Percentiles rank a stretch among this genome's conserved stretches.
Evolutionary conservation across 2,329 filamentous ascomycete genomes (phyloP).

Genomic region (Arachnomyces sp.): DNA sequence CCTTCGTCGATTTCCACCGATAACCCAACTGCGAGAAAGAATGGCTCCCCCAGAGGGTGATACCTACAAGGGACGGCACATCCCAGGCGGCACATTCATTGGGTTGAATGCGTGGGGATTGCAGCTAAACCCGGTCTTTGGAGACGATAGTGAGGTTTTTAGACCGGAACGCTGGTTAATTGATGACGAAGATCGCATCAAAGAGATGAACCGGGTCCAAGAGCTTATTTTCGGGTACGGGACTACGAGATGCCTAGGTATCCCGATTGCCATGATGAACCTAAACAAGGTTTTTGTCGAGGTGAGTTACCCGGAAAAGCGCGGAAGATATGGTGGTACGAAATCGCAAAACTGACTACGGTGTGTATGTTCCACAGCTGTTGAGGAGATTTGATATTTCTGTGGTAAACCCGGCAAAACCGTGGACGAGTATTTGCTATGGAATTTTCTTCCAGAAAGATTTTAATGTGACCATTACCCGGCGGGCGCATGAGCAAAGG

Average conservation of each 20-base stretch:
- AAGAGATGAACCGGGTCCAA: slow-evolving; percentile 2
- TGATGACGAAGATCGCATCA: slow-evolving; percentile 1
- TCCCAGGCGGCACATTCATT: slow-evolving; percentile 22
- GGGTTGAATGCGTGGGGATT: slow-evolving; percentile 28
- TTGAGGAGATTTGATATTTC: slow-evolving; percentile 3
- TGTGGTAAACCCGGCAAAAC: slow-evolving; percentile 1
- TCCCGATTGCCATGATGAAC: slow-evolving; percentile 5
- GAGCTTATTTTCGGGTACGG: slow-evolving; percentile 8
- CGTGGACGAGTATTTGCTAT: neutral
- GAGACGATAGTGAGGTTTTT: slow-evolving; percentile 16
- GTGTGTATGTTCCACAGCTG: neutral
- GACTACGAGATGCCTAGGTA: slow-evolving; percentile 4
- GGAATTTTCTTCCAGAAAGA: no score
- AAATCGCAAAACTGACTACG: no score
- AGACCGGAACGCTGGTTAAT: slow-evolving; percentile 19
- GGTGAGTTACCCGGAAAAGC: neutral
- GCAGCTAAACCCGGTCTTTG: slow-evolving; percentile 20
- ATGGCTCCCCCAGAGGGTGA: slow-evolving; percentile 25
- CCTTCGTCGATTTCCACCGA: slow-evolving; percentile 26
- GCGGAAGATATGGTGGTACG: neutral
- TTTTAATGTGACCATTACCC: no score
- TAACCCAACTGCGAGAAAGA: slow-evolving; percentile 23
- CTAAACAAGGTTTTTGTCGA: slow-evolving; percentile 7
- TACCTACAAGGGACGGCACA: slow-evolving; percentile 22
- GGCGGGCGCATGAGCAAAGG: no score